phyloP scores from a whole-genome alignment of 345 rosid species.

The Citrus mangshanensis region DNA sequence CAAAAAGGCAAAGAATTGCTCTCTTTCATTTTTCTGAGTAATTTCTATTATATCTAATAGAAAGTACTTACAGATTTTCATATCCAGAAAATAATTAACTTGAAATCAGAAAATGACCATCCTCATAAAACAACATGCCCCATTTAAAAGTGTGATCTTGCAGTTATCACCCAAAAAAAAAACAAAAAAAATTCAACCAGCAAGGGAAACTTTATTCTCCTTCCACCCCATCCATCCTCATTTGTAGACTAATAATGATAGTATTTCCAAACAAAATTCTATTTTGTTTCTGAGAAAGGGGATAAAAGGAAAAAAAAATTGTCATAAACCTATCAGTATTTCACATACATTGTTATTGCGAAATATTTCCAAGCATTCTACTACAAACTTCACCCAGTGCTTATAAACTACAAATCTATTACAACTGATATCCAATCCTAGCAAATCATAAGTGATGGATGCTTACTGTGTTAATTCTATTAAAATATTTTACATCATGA shows the following conservation, averaged over 20 bases:
- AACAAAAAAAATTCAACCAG: not conserved
- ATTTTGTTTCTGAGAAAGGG: no score
- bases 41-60: not conserved
- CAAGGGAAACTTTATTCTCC: not conserved
- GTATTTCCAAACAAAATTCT: not conserved
- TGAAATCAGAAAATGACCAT: not conserved
- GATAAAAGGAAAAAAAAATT: no score
- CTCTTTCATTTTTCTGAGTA: not conserved
- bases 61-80: slow-evolving; percentile 16
- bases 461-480: not conserved
- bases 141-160: not conserved
- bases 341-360: not conserved
- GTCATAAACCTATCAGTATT: not conserved
- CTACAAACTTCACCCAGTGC: not conserved
- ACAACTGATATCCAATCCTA: not conserved
- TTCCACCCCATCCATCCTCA: not conserved
- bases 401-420: not conserved
- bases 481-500: not conserved
- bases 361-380: not conserved
- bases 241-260: not conserved
- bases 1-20: not conserved
- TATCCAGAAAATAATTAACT: not conserved
- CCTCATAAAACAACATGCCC: not conserved
- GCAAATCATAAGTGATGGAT: not conserved
- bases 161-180: not conserved